phyloP scores from a whole-genome alignment of 257 asterid genomes.

The Vinca minor region DNA sequence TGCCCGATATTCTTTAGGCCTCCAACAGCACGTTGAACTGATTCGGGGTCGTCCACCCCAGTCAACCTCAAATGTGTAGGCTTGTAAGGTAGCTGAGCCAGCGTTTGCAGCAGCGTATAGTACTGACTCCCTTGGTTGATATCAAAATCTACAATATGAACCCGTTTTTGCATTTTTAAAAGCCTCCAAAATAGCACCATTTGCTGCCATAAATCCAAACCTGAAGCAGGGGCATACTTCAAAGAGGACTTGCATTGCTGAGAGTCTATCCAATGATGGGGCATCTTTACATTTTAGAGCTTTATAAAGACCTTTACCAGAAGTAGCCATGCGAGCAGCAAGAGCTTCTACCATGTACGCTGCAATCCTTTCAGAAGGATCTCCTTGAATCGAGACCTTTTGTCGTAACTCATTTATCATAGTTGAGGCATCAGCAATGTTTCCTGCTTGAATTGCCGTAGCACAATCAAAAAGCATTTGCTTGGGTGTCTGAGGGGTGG shows the following conservation, averaged over 20 bases:
- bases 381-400: slow-evolving; percentile 76
- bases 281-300: slow-evolving; percentile 81
- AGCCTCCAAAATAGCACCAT: slow-evolving; percentile 75
- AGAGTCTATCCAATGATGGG: slow-evolving; percentile 63
- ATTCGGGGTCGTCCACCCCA: slow-evolving; percentile 91
- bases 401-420: slow-evolving; percentile 60
- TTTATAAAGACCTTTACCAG: slow-evolving; percentile 83
- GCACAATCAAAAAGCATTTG: slow-evolving; percentile 75
- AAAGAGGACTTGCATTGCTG: slow-evolving; percentile 94
- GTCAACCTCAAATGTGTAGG: slow-evolving; percentile 58
- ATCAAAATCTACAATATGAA: slow-evolving; percentile 86
- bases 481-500: slow-evolving; percentile 41
- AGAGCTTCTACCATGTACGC: slow-evolving; percentile 96
- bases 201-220: slow-evolving; percentile 86
- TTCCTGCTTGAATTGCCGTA: slow-evolving; percentile 48
- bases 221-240: slow-evolving; percentile 92
- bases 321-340: slow-evolving; percentile 76
- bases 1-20: slow-evolving; percentile 60
- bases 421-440: slow-evolving; percentile 37
- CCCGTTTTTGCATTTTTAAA: slow-evolving; percentile 47
- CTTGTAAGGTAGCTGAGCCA: slow-evolving; percentile 45
- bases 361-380: slow-evolving; percentile 76
- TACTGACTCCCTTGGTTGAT: slow-evolving; percentile 95
- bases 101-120: slow-evolving; percentile 63
- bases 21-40: slow-evolving; percentile 74